Evolutionary conservation across 1,284 basidiomycete genomes (phyloP).

Genomic region (Cutaneotrichosporon curvatum): DNA sequence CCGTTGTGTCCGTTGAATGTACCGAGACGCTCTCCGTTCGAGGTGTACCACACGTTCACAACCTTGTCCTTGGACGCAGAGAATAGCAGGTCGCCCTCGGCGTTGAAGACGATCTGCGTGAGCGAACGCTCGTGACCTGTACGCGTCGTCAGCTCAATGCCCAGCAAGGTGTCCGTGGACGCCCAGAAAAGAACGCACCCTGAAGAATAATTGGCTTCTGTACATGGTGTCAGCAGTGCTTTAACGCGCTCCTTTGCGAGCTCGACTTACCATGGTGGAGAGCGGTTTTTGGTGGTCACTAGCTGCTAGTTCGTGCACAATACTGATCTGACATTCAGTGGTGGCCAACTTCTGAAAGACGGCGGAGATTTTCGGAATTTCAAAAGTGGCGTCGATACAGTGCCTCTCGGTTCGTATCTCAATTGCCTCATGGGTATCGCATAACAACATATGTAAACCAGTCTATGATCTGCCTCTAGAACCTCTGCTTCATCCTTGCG

Average conservation of each 20-base stretch:
- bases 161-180: not conserved
- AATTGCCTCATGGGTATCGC: conserved; percentile 10
- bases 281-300: conserved; percentile 2
- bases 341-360: conserved; percentile 5
- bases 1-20: conserved; percentile 97
- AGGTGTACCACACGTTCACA: conserved; percentile 97
- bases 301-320: conserved; percentile 4
- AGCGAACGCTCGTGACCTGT: conserved; percentile 93
- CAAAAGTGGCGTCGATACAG: conserved; percentile 5
- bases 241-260: not conserved
- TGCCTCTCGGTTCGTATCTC: no score
- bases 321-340: not conserved
- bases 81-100: conserved; percentile 92
- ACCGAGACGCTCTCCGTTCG: conserved; percentile 94
- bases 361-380: conserved; percentile 9
- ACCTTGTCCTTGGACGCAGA: conserved; percentile 91
- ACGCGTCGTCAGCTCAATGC: conserved; percentile 7
- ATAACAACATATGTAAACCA: conserved; percentile 14
- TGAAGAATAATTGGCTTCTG: conserved; percentile 48
- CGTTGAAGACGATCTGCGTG: conserved; percentile 95
- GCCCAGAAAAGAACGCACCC: conserved; percentile 19
- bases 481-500: conserved; percentile 83
- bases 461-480: conserved; percentile 27
- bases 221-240: conserved; percentile 7
- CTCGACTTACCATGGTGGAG: conserved; percentile 14